These are phyloP conservation scores for Cordyceps javanica DNA, from an alignment of 2,329 filamentous ascomycete genomes.

Conservation along the genomic window DNA sequence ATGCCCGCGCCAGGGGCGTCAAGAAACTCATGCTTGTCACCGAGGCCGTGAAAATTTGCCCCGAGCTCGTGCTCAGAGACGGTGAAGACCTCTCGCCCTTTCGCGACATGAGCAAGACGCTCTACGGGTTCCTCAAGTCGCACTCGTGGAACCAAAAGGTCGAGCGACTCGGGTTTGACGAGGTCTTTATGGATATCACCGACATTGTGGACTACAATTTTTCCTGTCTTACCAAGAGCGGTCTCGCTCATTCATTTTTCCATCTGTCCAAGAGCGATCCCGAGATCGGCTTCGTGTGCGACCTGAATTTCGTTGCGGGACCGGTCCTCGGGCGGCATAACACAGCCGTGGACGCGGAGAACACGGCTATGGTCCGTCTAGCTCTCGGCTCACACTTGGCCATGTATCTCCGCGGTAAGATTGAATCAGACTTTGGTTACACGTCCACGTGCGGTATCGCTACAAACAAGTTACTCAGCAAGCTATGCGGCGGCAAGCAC, in stretches of 20 bases:
- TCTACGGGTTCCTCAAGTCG: slow-evolving; percentile 66
- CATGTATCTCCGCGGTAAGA: slow-evolving; percentile 60
- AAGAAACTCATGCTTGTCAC: slow-evolving; percentile 79
- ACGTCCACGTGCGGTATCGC: slow-evolving; percentile 84
- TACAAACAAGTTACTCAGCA: slow-evolving; percentile 79
- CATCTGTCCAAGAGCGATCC: slow-evolving; percentile 67
- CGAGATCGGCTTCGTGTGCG: slow-evolving; percentile 71
- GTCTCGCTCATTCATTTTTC: slow-evolving; percentile 69
- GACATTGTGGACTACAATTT: slow-evolving; percentile 82
- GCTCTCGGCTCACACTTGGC: slow-evolving; percentile 78
- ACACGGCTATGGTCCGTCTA: slow-evolving; percentile 52
- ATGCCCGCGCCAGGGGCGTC: slow-evolving; percentile 66
- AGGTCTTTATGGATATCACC: slow-evolving; percentile 74
- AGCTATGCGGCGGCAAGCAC: slow-evolving; percentile 75
- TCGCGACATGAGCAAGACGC: slow-evolving; percentile 74
- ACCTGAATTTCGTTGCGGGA: slow-evolving; percentile 64
- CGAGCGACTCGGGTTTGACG: slow-evolving; percentile 85
- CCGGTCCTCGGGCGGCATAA: slow-evolving; percentile 36
- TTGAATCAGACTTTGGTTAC: slow-evolving; percentile 74
- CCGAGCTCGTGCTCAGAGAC: slow-evolving; percentile 77
- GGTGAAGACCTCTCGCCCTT: slow-evolving; percentile 85
- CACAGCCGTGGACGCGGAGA: slow-evolving; percentile 22
- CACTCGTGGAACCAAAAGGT: slow-evolving; percentile 73
- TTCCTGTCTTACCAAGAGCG: slow-evolving; percentile 59
- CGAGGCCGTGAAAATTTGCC: slow-evolving; percentile 74